A percentile compares a stretch with the other conserved stretches of the same genome.
Evolutionary conservation across 2,329 filamentous ascomycete genomes (phyloP).

Genomic region (Zymoseptoria pseudotritici): DNA sequence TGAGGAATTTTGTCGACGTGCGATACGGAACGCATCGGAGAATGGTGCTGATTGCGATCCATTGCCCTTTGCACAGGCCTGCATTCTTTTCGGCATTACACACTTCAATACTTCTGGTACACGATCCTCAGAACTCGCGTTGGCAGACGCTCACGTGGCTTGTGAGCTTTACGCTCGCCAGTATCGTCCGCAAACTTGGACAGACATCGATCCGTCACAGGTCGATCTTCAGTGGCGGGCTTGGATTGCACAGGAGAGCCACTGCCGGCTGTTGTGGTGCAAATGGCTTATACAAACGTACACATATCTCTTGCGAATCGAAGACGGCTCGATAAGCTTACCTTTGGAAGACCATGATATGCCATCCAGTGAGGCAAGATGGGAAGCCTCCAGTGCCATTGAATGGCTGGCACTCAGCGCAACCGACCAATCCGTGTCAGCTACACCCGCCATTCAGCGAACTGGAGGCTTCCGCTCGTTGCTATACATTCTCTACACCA

Average conservation of each 20-base stretch:
- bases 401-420: not conserved
- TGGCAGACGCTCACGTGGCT: not conserved
- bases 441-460: not conserved
- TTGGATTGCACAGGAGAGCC: conserved; percentile 1
- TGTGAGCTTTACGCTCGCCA: not conserved
- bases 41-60: conserved; percentile 2
- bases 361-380: not conserved
- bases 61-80: conserved; percentile 4
- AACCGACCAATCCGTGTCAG: not conserved
- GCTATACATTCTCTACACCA: not conserved
- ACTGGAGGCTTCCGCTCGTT: not conserved
- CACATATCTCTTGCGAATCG: not conserved
- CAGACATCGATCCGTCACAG: not conserved
- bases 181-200: not conserved
- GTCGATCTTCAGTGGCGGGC: not conserved
- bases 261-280: not conserved
- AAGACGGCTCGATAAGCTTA: not conserved
- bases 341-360: not conserved
- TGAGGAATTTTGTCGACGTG: conserved; percentile 1
- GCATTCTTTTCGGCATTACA: conserved; percentile 2
- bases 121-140: not conserved
- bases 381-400: not conserved
- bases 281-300: not conserved
- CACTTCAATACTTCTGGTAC: not conserved
- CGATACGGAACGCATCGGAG: not conserved